Percentiles rank a stretch among this genome's conserved stretches.
Conservation (phyloP, 176 grass and related monocot species). For the Zoysia pacifica region DNA sequence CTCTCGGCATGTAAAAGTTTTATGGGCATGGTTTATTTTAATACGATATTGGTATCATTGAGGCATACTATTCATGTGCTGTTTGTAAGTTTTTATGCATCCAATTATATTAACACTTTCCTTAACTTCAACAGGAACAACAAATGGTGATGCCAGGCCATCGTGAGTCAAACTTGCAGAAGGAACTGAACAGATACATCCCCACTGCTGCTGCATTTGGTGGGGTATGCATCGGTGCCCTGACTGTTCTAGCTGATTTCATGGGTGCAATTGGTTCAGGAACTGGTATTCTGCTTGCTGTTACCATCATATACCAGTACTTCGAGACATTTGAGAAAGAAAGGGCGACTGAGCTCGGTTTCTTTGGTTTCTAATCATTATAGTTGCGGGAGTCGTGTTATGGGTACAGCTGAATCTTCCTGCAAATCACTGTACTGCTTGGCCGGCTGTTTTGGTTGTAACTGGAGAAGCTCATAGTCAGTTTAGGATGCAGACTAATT, state of each 20-base stretch:
- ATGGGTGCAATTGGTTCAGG: slow-evolving; percentile 65
- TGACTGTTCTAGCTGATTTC: slow-evolving; percentile 60
- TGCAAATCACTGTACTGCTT: slow-evolving; percentile 13
- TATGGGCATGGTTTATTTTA: not conserved
- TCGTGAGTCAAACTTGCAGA: slow-evolving; percentile 58
- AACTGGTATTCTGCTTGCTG: slow-evolving; percentile 59
- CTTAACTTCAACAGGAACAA: slow-evolving; percentile 51
- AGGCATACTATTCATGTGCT: not conserved
- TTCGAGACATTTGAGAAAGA: slow-evolving; percentile 62
- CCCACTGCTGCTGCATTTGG: slow-evolving; percentile 61
- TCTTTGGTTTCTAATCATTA: slow-evolving; percentile 69
- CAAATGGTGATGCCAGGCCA: slow-evolving; percentile 69
- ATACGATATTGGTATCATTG: not conserved
- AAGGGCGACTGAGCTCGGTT: slow-evolving; percentile 53
- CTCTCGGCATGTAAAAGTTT: not conserved
- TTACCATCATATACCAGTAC: slow-evolving; percentile 61
- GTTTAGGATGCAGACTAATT: slow-evolving; percentile 48
- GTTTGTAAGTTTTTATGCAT: not conserved
- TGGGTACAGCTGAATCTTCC: slow-evolving; percentile 26
- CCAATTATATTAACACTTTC: not conserved
- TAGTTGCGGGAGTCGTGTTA: slow-evolving; percentile 5
- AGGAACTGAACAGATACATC: slow-evolving; percentile 61
- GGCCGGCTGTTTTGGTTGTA: slow-evolving; percentile 42
- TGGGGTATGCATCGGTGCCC: slow-evolving; percentile 55
- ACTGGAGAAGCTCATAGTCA: slow-evolving; percentile 55